A percentile compares a stretch with the other conserved stretches of the same genome.
Evolutionary conservation across 2,329 filamentous ascomycete species (phyloP).

Genomic region (Lizonia empirigonia): DNA sequence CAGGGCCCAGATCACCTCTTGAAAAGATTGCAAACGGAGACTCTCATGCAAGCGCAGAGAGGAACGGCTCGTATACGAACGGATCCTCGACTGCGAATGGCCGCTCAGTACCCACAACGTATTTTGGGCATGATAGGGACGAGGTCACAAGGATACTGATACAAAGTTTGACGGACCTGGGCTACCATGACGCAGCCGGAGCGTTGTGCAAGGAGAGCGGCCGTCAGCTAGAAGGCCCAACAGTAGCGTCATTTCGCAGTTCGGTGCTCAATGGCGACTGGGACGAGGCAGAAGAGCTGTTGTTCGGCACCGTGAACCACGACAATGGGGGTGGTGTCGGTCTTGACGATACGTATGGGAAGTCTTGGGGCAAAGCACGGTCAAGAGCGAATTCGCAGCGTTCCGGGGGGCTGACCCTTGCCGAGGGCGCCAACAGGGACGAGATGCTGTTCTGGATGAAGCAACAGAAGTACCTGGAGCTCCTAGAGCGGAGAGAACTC

Average conservation of each 20-base stretch:
- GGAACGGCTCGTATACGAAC: constrained; percentile 54
- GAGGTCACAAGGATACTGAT: constrained; percentile 93
- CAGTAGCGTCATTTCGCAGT: constrained; percentile 82
- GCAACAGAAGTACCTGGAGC: constrained; percentile 93
- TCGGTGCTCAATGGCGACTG: constrained; percentile 83
- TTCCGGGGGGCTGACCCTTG: constrained; percentile 69
- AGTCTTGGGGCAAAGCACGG: constrained; percentile 40
- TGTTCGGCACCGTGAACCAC: constrained; percentile 63
- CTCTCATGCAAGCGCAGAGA: constrained; percentile 46
- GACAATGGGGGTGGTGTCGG: constrained; percentile 53
- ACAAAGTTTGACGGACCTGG: constrained; percentile 86
- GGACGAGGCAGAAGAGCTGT: constrained; percentile 80
- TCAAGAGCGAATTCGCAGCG: constrained; percentile 44
- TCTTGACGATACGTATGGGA: constrained; percentile 41
- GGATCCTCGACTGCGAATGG: constrained; percentile 44
- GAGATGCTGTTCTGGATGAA: constrained; percentile 87
- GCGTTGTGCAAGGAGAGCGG: constrained; percentile 81
- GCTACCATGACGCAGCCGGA: constrained; percentile 78
- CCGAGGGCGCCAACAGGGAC: constrained; percentile 74
- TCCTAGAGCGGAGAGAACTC: constrained; percentile 78
- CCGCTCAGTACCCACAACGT: constrained; percentile 54
- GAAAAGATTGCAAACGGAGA: constrained; percentile 51
- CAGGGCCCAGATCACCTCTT: constrained; percentile 39
- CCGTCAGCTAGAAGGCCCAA: constrained; percentile 81
- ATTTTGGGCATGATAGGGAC: constrained; percentile 86